Base-by-base conservation (phyloP, 768 basidiomycete genomes). In the Auriscalpium microsporum region DNA sequence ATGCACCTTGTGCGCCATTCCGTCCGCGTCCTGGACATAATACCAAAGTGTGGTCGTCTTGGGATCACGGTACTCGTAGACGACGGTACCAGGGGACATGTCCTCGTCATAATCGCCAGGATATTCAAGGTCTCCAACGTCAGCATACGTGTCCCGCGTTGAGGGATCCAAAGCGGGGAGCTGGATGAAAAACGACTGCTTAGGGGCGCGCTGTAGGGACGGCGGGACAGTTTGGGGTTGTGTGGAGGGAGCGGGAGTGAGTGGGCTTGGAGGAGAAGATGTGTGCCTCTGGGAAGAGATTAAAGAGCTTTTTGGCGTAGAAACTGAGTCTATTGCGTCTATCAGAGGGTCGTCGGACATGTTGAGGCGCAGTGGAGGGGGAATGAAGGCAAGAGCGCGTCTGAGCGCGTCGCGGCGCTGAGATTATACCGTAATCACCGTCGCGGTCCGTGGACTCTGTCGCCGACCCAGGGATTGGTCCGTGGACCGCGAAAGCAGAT, bases 51-150 rank as follows among this genome's bases (percentile, higher is more conserved):
- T 51, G 37, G 50, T 7, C 17, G 44, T 37, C 28, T 28, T 28
- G 28, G 28, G 28, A 6, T 62, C 52, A 14, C 51, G 51, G 40
- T 62, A 61, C 36, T 61, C 59, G 23, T 57, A 56, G 16, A 61
- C 34, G 14, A 61, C 44, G 33, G 35, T 52, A 35, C 40, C 53
- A 45, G 50, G 52, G 8, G 56, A 57, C 10, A 52, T 45, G 17
- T 35, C 17, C 21, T 50, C 40, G 33, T 59, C 58, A 19, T 58
- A 53, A 44, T 58, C 57, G 36, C 50, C 33, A n/a, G 56, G 56
- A 21, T 58, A 56, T 19, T 50, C 56, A 10, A 56, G 58, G 46
- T 46, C 45, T 35, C 11, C 48, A 46, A 59, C 51, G 2, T 51
- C 44, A 42, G 58, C 36, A 8, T 59, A 54, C 53, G 52, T 58